phyloP scores from a whole-genome alignment of 768 basidiomycete genomes.

The Daedalea quercina region DNA sequence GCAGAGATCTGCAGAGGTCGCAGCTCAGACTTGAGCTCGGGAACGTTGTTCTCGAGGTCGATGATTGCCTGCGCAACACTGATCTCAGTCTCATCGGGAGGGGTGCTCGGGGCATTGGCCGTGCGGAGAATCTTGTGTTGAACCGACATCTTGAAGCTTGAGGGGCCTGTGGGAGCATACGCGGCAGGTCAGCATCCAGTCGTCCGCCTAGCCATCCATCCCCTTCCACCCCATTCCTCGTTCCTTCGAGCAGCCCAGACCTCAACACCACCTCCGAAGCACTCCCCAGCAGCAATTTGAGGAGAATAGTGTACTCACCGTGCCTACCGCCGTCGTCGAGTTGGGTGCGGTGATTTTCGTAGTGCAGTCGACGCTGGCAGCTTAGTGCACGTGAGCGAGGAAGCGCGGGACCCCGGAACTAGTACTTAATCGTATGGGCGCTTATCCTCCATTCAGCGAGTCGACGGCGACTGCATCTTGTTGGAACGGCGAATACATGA shows the following conservation, averaged over 20 bases:
- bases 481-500: too few species aligned
- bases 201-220: conserved; percentile 46
- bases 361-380: background rate
- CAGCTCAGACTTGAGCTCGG: conserved; percentile 96
- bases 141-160: conserved; percentile 58
- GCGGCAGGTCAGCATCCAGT: conserved; percentile 38
- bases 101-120: conserved; percentile 86
- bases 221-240: conserved; percentile 25
- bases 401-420: conserved; percentile 4
- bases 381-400: background rate
- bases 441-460: background rate
- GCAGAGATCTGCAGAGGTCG: conserved; percentile 95
- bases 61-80: conserved; percentile 91
- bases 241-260: conserved; percentile 6
- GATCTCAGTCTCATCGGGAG: conserved; percentile 89
- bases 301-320: conserved; percentile 50
- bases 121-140: conserved; percentile 90
- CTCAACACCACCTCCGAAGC: conserved; percentile 14
- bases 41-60: conserved; percentile 97
- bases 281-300: conserved; percentile 18
- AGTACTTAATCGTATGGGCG: background rate
- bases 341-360: conserved; percentile 15
- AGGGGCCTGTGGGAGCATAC: conserved; percentile 13
- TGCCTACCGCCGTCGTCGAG: conserved; percentile 55
- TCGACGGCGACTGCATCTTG: too few species aligned